Evolutionary conservation across 495 filamentous ascomycete genomes (phyloP), one percentile per base, ranked within the genome.

Genomic region (Pseudoneurospora amorphoporcata): DNA sequence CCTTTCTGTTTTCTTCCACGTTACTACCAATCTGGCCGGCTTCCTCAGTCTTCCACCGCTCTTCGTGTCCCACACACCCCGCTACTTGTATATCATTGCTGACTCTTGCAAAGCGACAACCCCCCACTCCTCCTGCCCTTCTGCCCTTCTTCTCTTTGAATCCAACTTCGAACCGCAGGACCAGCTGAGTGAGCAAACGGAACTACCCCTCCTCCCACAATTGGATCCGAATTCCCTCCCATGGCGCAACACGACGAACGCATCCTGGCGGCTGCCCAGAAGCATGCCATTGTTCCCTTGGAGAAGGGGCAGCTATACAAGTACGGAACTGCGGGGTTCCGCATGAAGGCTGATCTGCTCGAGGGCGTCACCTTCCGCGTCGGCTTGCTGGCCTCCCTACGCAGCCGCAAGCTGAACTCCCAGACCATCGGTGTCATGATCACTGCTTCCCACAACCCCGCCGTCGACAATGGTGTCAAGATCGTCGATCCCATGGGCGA

Each of bases 361-460:
- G 94, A 97, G 82, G 94, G 91, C 17, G 92, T 98, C 68, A 87
- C 97, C 75, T 98, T 94, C 80, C 89, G 94, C 61, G 94, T 97
- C 53, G 95, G 94, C 65, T 86, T 98, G 71, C 88, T 97, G 40
- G 92, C 96, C 47, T 89, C 92, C 68, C 87, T 98, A n/a, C 92
- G 95, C 43, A 98, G 93, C 47, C 92, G 92, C 79, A 94, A 94
- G 80, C 87, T 94, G 69, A 90, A 90, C 77, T 91, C 93, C 73
- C 92, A 95, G 84, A 92, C 92, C 76, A 96, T 99, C 79, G 95
- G 95, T 80, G 89, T 99, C 69, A 98, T 99, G 95, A 94, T 99
- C 80, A 99, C 95, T 75, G 95, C 95, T 41, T 97, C 93, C 76
- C 95, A 99, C 87, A 99, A 99, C 83, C 93, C 93, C 43, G 93